phyloP scores from a whole-genome alignment of 2,329 filamentous ascomycete species.

The Fusarium sterilihyphosum region DNA sequence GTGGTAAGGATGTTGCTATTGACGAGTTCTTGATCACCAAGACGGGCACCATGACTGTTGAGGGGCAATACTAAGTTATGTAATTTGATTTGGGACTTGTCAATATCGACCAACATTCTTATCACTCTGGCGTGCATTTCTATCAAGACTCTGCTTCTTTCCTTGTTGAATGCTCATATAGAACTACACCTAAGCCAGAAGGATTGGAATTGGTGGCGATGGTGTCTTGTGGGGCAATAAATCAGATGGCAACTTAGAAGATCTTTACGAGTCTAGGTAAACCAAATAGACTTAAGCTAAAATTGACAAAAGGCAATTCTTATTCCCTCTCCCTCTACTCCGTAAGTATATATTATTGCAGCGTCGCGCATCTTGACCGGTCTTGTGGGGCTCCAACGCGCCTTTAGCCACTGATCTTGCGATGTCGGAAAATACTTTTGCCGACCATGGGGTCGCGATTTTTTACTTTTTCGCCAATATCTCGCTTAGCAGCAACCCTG shows the following conservation, averaged over 20 bases:
- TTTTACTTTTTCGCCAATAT: background rate
- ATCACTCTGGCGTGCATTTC: accelerated
- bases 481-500: background rate
- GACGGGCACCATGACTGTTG: slow-evolving; percentile 34
- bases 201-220: too few relatives aligned
- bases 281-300: accelerated
- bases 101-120: accelerated
- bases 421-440: background rate
- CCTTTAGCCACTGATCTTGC: background rate
- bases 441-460: background rate
- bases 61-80: background rate
- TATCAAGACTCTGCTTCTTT: background rate
- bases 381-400: too few relatives aligned
- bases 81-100: accelerated
- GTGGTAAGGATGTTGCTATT: slow-evolving; percentile 56
- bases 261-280: too few relatives aligned
- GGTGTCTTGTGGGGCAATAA: too few relatives aligned
- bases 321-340: too few relatives aligned
- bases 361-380: too few relatives aligned
- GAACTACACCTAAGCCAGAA: too few relatives aligned
- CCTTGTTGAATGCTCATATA: background rate
- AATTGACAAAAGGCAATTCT: too few relatives aligned
- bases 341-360: too few relatives aligned
- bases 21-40: slow-evolving; percentile 57
- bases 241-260: too few relatives aligned